Evolutionary conservation across 2,329 filamentous ascomycete species (phyloP), one percentile per base, ranked within the genome.

Genomic region (Bipolaris zeicola): DNA sequence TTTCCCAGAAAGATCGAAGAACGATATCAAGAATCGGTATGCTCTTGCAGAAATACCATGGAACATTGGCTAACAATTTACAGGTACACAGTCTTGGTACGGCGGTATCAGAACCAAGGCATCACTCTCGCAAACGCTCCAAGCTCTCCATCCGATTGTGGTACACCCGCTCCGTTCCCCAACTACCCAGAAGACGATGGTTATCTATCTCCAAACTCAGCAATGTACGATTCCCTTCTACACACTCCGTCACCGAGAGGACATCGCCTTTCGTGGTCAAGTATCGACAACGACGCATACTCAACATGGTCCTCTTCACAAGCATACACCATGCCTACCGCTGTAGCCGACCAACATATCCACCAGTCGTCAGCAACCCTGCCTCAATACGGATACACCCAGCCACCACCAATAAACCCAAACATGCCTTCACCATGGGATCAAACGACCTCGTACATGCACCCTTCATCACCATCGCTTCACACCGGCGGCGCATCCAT

Each of bases 21-120:
- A 76, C 28, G 71, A 69, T 26, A 71, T 78, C 50, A 78, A 77
- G 51, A 78, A 78, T 46, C 68, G 76, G 69, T 76, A 61, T 38
- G 62, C 41, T 50, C 5, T 36, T 33, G 24, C 20, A 20, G 3
- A 22, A n/a, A 16, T 3, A 18, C 41, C 1, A 22, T 7, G 13
- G 34, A 10, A 14, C 5, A 20, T 28, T 5, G 28, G 3, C 36
- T 59, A 34, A 64, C 24, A 42, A 1, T 26, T 18, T 26, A 13
- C 26, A 71, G 69, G 13, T 72, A 73, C 55, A 74, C 71, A 7
- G 70, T 74, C 6, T 64, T 74, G 13, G 60, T 71, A 8, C 67
- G 71, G 16, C 56, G 66, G 52, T 73, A 70, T 33, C 67, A 70
- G 48, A 70, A 71, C 42, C 64, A 67, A 50, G 69, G 71, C 48